Percentiles rank a stretch among this genome's conserved stretches.
Conservation (phyloP, 768 basidiomycete genomes). For the Saitozyma sp. region DNA sequence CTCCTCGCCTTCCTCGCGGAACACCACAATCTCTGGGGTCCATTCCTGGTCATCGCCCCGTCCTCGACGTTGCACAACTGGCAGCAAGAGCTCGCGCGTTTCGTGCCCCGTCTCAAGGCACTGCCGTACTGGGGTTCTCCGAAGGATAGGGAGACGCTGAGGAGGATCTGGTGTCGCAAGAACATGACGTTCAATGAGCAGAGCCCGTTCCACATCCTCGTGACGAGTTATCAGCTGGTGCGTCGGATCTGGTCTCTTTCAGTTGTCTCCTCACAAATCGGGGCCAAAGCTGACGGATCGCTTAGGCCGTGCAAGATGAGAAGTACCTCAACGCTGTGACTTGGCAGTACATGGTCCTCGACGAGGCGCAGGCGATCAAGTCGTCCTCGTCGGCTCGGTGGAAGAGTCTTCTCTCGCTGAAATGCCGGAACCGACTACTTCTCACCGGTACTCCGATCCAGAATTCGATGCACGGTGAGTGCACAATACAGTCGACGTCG, state of each 20-base stretch:
- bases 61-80: constrained; percentile 97
- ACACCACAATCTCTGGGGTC: constrained; percentile 97
- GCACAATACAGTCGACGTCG: not conserved
- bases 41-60: constrained; percentile 96
- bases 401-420: constrained; percentile 94
- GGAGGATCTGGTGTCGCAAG: constrained; percentile 98
- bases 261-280: no score
- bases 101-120: constrained; percentile 89
- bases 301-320: constrained; percentile 88
- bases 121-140: constrained; percentile 98
- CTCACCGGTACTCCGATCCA: constrained; percentile 98
- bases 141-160: constrained; percentile 87
- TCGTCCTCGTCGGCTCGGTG: constrained; percentile 92
- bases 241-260: constrained; percentile 36
- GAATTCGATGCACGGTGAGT: constrained; percentile 95
- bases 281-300: not conserved
- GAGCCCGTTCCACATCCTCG: constrained; percentile 92
- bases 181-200: constrained; percentile 92
- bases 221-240: constrained; percentile 95
- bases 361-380: constrained; percentile 99
- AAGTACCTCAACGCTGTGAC: constrained; percentile 96
- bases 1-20: constrained; percentile 93
- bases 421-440: constrained; percentile 89
- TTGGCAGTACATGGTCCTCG: constrained; percentile 99
- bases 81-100: constrained; percentile 97